Conservation (phyloP, 805 yeast species). For the Torulaspora franciscae region DNA sequence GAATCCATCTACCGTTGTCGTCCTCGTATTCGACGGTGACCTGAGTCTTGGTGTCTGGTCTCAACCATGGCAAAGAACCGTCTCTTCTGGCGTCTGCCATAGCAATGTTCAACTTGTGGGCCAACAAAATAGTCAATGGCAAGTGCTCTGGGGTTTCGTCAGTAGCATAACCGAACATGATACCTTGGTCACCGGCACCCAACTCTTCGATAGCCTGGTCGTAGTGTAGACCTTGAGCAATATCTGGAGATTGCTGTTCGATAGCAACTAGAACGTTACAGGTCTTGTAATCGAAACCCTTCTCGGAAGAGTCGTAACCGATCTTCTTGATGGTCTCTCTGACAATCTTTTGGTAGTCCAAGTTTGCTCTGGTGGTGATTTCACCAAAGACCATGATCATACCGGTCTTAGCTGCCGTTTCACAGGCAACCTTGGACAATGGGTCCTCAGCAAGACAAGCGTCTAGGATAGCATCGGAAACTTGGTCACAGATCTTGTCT, state of each 20-base stretch:
- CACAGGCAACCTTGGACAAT: conserved; percentile 97
- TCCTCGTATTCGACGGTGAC: conserved; percentile 95
- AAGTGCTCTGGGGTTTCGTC: conserved; percentile 97
- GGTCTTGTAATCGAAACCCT: conserved; percentile 98
- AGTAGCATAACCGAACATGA: conserved; percentile 99
- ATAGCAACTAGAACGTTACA: conserved; percentile 98
- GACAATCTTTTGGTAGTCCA: conserved; percentile 95
- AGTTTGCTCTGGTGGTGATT: conserved; percentile 91
- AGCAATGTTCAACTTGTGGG: conserved; percentile 95
- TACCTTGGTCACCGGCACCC: conserved; percentile 99
- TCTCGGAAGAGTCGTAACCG: conserved; percentile 92
- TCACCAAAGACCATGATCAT: conserved; percentile 99
- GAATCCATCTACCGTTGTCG: conserved; percentile 92
- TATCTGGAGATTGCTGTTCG: conserved; percentile 98
- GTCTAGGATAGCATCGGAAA: conserved; percentile 94
- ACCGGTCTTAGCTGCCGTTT: conserved; percentile 98
- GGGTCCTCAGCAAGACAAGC: conserved; percentile 97
- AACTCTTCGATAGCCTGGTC: conserved; percentile 93
- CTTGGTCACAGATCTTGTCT: conserved; percentile 97
- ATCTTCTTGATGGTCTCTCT: conserved; percentile 98
- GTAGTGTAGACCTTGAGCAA: conserved; percentile 98
- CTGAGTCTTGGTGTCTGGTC: conserved; percentile 99
- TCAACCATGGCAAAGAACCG: conserved; percentile 91
- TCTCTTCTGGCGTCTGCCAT: conserved; percentile 96
- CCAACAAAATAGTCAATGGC: conserved; percentile 88